Base-by-base conservation (phyloP, 2,329 filamentous ascomycete genomes). In the Ceratocystis destructans region DNA sequence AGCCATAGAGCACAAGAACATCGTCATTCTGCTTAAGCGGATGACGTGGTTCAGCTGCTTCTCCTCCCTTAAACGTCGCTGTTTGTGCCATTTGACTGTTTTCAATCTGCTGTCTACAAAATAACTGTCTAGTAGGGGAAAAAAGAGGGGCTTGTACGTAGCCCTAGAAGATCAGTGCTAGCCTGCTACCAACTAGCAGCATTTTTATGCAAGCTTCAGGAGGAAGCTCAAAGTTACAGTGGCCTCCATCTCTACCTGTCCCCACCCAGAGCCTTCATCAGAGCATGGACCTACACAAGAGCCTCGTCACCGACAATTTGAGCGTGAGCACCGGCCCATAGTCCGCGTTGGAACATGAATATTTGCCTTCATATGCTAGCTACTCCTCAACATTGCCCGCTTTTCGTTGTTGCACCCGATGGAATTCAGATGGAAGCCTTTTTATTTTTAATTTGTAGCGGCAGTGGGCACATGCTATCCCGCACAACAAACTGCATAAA, bases 201-300 rank as follows among this genome's bases (percentile, higher is more conserved):
- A 3, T 57, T n/a, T 50, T 63, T 46, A 50, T 63, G 61, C 61
- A 63, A 28, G 61, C 61, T 25, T 63, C 22, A 63, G 61, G 44
- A 48, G 61, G 61, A 33, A 20, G n/a, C 12, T 44, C 3, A 31
- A 20, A 20, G 28, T 59, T 37, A n/a, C 33, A 37, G 55, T 59
- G 55, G 55, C n/a, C 55, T 8, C 22, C 37, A 15, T 41, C 10
- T 41, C 10, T 41, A 15, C 37, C 10, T 41, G 37, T 53, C 22
- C 48, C 7, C 22, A 25, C 46, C 10, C 46, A n/a, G 20, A 5
- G 7, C 46, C 17, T 48, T 22, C 46, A 17, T 22, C 17, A 48
- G 3, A 10, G 8, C 20, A 10, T 53, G 2, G 22, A 53, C 48
- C 22, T 53, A 53, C 48, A 53, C 17, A 53, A 25, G 25, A 53